A percentile compares a stretch with the other conserved stretches of the same genome.
Evolutionary conservation across 2,329 filamentous ascomycete genomes (phyloP).

Genomic region (Epichloe gansuensis): DNA sequence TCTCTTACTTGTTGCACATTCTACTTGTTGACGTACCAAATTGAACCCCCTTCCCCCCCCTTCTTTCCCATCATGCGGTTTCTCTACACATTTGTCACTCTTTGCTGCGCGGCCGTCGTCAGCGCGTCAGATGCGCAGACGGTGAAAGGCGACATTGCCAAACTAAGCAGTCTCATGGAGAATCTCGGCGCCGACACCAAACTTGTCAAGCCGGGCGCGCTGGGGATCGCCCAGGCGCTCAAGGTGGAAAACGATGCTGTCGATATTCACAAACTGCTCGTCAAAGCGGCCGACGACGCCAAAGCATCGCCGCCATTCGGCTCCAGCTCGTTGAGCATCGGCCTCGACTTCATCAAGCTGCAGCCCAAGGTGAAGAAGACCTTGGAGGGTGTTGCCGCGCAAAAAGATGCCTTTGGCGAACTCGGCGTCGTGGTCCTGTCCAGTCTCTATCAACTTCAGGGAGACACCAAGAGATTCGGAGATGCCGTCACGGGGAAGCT

Average conservation of each 20-base stretch:
- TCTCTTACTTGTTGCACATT: too few relatives aligned
- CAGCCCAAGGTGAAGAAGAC: conserved; percentile 1
- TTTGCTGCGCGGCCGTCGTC: background rate
- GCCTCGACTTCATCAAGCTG: conserved; percentile 1
- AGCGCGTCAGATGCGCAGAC: background rate
- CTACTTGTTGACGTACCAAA: too few relatives aligned
- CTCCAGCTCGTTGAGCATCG: background rate
- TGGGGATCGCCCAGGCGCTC: conserved; percentile 2
- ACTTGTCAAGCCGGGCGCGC: background rate
- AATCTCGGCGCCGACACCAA: background rate
- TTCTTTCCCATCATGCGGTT: background rate
- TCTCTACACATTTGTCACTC: background rate
- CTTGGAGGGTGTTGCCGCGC: background rate
- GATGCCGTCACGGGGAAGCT: background rate
- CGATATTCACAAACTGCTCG: background rate
- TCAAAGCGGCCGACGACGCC: background rate
- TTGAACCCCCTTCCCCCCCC: too few relatives aligned
- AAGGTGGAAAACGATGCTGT: conserved; percentile 1
- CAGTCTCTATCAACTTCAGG: conserved; percentile 1
- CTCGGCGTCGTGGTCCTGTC: conserved; percentile 1
- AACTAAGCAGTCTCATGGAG: background rate
- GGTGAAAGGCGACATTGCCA: background rate
- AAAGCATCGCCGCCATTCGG: background rate
- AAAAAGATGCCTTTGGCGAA: background rate
- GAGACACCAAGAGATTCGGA: background rate